Evolutionary conservation across 1,284 basidiomycete species (phyloP).

Genomic region (Ustilago cynodontis): DNA sequence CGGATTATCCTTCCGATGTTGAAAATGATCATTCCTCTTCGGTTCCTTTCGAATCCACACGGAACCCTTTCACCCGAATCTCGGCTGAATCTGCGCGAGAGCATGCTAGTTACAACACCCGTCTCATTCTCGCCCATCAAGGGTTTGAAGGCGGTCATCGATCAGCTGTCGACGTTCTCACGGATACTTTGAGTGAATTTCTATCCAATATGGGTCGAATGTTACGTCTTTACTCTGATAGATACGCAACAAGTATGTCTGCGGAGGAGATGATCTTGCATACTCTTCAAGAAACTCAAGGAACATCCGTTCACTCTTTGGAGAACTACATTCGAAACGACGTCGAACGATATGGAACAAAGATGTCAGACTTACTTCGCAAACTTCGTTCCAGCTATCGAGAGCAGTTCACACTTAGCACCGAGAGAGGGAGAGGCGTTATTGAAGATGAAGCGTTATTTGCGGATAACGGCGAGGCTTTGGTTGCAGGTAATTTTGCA

Average conservation of each 20-base stretch:
- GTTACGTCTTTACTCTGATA: conserved; percentile 83
- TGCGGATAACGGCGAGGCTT: conserved; percentile 81
- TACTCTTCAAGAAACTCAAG: conserved; percentile 87
- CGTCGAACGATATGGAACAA: conserved; percentile 82
- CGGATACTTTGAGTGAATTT: conserved; percentile 83
- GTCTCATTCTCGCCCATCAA: conserved; percentile 60
- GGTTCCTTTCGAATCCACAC: neutral
- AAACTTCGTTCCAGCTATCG: conserved; percentile 85
- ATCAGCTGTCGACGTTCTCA: conserved; percentile 82
- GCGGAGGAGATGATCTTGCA: conserved; percentile 93
- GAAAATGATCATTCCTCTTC: conserved; percentile 28
- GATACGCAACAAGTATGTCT: conserved; percentile 81
- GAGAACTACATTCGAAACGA: conserved; percentile 91
- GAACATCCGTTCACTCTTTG: conserved; percentile 80
- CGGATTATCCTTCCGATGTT: conserved; percentile 50
- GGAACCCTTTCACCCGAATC: conserved; percentile 29
- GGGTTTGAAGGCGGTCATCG: conserved; percentile 63
- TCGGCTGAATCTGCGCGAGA: conserved; percentile 46
- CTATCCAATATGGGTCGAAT: conserved; percentile 87
- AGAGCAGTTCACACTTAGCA: conserved; percentile 76
- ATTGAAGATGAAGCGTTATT: conserved; percentile 81
- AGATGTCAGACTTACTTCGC: conserved; percentile 83
- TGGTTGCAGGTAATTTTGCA: conserved; percentile 85
- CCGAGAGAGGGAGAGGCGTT: conserved; percentile 69
- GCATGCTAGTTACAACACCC: conserved; percentile 50